Percentiles rank a stretch among this genome's conserved stretches.
phyloP scores from a whole-genome alignment of 139 green algal genomes.

The Pleodorina starrii region DNA sequence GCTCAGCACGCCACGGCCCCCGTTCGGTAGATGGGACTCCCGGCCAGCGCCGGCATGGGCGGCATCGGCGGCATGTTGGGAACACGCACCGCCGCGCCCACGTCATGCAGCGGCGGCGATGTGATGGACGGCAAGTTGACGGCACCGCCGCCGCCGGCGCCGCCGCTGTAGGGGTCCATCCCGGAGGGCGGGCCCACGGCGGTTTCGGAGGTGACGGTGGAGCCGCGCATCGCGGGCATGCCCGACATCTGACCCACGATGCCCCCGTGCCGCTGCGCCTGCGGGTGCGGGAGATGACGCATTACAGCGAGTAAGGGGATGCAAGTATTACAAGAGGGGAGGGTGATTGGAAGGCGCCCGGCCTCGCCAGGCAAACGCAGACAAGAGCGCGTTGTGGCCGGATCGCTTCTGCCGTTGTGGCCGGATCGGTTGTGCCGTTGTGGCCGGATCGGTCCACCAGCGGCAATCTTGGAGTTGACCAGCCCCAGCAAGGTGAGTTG shows the following conservation, averaged over 20 bases:
- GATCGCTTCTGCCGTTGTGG: too few relatives aligned
- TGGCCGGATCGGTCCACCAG: too few relatives aligned
- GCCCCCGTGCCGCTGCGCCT: background rate
- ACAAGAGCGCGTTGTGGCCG: too few relatives aligned
- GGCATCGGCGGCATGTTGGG: background rate
- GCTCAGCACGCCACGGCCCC: background rate
- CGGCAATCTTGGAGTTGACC: too few relatives aligned
- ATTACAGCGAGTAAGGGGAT: background rate
- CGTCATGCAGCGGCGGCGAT: constrained; percentile 6
- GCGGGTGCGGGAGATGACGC: background rate
- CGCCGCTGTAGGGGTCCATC: background rate
- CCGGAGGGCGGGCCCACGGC: constrained; percentile 26
- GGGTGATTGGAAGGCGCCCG: too few relatives aligned
- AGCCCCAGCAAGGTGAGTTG: too few relatives aligned
- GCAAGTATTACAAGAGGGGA: too few relatives aligned
- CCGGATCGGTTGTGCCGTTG: too few relatives aligned
- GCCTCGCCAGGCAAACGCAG: too few relatives aligned
- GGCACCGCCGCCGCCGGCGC: background rate
- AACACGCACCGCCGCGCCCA: background rate
- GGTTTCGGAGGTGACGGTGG: constrained; percentile 17
- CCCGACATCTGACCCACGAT: too few relatives aligned
- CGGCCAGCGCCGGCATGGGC: constrained; percentile 35
- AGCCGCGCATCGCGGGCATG: background rate
- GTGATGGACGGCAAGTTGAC: constrained; percentile 12
- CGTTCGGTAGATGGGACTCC: background rate